Evolutionary conservation across 495 filamentous ascomycete species (phyloP), one percentile per base, ranked within the genome.

Genomic region (Trichoderma asperelloides): DNA sequence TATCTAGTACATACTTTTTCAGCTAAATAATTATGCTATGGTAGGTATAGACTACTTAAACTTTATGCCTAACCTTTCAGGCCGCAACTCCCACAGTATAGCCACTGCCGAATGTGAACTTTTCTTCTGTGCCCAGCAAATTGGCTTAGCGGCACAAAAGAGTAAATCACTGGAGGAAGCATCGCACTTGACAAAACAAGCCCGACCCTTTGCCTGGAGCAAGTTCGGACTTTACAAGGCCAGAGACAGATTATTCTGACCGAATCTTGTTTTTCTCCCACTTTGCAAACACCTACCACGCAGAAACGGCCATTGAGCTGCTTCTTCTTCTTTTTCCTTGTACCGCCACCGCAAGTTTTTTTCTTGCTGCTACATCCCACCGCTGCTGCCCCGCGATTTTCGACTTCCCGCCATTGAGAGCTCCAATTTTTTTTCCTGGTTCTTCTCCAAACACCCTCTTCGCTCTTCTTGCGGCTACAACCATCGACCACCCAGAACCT

Each of bases 331-430:
- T 33, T 33, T 28, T 27, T 13, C 25, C 15, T n/a, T n/a, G 2
- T 27, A 21, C 25, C 51, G 51, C 45, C 45, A n/a, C n/a, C 16
- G n/a, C 16, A 21, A n/a, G 8, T 49, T 49, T 49, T 49, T 49
- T n/a, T 18, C 2, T 7, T 49, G 16, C 45, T n/a, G 16, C 45
- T 49, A 28, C 51, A 60, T 60, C 51, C 51, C 51, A 28, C 51
- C 51, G 49, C 49, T 55, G 51, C 51, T 60, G 51, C 51, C 51
- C 51, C 51, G 51, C 51, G 51, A 60, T 60, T 60, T 55, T 60
- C 15, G 51, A 49, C 5, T 60, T 33, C 51, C 51, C 51, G 51
- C 51, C 25, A 27, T 16, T 13, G 25, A 60, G 27, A 60, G 51
- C 51, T 28, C 51, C 25, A 16, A 60, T 11, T 12, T 60, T 60